Conservation (phyloP, 2,329 filamentous ascomycete species). For the Basipetospora chlamydospora region DNA sequence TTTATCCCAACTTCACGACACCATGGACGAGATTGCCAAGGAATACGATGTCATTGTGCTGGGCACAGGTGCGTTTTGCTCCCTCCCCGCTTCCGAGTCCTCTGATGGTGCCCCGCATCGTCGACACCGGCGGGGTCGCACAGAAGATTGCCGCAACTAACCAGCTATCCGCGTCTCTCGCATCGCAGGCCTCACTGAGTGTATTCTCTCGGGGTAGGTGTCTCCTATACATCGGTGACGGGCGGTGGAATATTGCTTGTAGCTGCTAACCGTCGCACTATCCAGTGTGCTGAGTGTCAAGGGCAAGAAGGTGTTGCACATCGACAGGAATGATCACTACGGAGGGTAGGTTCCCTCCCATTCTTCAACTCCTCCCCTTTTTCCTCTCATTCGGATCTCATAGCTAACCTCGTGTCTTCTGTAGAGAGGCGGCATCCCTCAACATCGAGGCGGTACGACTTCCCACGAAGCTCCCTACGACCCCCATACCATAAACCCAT, state of each 20-base stretch:
- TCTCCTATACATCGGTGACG: not conserved
- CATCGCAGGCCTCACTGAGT: conserved; percentile 78
- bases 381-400: conserved; percentile 2
- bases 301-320: conserved; percentile 97
- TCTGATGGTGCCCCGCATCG: conserved; percentile 12
- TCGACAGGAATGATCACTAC: conserved; percentile 96
- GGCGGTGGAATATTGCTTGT: not conserved
- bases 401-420: conserved; percentile 11
- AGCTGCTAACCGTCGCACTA: conserved; percentile 2
- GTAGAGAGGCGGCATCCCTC: conserved; percentile 77
- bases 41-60: conserved; percentile 99
- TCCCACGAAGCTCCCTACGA: conserved; percentile 7
- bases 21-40: conserved; percentile 94
- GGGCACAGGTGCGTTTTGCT: conserved; percentile 67
- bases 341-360: conserved; percentile 57
- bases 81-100: conserved; percentile 6
- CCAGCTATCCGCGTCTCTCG: conserved; percentile 12
- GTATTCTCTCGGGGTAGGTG: conserved; percentile 86
- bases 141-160: not conserved
- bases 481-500: not conserved
- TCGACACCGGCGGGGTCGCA: conserved; percentile 10
- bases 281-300: conserved; percentile 86
- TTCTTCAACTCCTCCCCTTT: conserved; percentile 2
- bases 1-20: conserved; percentile 13
- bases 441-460: conserved; percentile 78